phyloP scores from a whole-genome alignment of 2,329 filamentous ascomycete genomes.

The Colletotrichum sp. region DNA sequence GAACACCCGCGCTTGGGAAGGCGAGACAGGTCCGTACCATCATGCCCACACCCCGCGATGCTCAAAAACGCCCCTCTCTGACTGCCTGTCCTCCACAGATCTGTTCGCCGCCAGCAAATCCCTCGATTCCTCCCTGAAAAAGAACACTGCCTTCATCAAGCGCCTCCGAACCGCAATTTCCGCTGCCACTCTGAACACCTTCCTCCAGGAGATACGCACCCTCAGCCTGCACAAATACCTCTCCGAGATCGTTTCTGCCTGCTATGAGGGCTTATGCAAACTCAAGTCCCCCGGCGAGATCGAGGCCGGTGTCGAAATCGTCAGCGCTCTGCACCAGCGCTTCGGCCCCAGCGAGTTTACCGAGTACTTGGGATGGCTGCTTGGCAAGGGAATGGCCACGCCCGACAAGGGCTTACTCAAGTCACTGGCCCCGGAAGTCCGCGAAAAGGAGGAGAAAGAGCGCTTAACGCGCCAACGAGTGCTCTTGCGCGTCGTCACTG shows the following conservation, averaged over 20 bases:
- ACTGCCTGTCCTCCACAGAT: constrained; percentile 53
- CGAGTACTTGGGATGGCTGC: constrained; percentile 87
- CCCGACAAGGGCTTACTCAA: constrained; percentile 88
- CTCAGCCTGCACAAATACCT: constrained; percentile 95
- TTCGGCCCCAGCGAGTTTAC: constrained; percentile 93
- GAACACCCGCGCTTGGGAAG: constrained; percentile 88
- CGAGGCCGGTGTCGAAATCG: constrained; percentile 88
- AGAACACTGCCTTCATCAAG: constrained; percentile 98
- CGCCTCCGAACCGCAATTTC: constrained; percentile 90
- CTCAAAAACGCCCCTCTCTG: constrained; percentile 1
- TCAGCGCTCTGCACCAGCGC: constrained; percentile 93
- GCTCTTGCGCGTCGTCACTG: constrained; percentile 87
- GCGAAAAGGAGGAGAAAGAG: constrained; percentile 96
- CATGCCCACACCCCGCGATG: constrained; percentile 19
- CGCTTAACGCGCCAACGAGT: constrained; percentile 84
- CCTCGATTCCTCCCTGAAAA: constrained; percentile 94
- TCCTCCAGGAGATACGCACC: constrained; percentile 87
- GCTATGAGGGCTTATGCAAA: constrained; percentile 91
- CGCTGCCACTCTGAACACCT: constrained; percentile 77
- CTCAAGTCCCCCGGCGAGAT: constrained; percentile 93
- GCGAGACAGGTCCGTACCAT: constrained; percentile 73
- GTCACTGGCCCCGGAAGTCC: constrained; percentile 76
- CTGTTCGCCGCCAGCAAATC: constrained; percentile 78
- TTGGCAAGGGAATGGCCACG: constrained; percentile 88
- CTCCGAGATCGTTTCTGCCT: constrained; percentile 94